A percentile compares a stretch with the other conserved stretches of the same genome.
These are phyloP conservation scores for Thielaviopsis populi DNA, from an alignment of 2,329 filamentous ascomycete genomes.

Conservation along the genomic window DNA sequence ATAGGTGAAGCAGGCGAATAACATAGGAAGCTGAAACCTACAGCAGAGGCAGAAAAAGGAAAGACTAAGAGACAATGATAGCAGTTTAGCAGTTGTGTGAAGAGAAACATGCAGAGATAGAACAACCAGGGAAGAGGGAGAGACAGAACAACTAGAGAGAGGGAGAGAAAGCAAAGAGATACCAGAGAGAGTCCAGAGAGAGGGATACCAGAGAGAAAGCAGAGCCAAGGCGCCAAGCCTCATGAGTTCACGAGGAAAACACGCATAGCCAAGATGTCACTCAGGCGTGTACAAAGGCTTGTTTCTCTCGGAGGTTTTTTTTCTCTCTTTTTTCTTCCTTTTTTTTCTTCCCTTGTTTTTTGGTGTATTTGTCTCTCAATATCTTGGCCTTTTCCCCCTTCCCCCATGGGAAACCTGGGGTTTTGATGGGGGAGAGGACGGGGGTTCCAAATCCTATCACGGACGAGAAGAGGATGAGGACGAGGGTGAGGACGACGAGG, in stretches of 20 bases:
- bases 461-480: not conserved
- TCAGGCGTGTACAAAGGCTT: conserved; percentile 1
- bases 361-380: not conserved
- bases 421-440: no score
- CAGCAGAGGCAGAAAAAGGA: no score
- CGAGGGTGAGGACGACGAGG: no score
- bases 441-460: not conserved
- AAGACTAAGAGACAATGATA: no score
- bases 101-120: no score
- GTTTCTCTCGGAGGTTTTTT: not conserved
- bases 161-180: no score
- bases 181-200: no score
- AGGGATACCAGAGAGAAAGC: not conserved
- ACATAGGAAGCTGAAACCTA: no score
- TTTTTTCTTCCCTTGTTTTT: not conserved
- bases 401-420: not conserved
- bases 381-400: not conserved
- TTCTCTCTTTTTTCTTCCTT: not conserved
- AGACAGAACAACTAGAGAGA: no score
- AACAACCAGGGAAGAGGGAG: no score
- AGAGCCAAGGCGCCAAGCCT: not conserved
- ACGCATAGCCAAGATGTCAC: conserved; percentile 2
- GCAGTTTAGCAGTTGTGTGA: no score
- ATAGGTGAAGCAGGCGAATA: no score
- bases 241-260: not conserved